Conservation (phyloP, 305 asterid genomes). For the Fraxinus nigra region DNA sequence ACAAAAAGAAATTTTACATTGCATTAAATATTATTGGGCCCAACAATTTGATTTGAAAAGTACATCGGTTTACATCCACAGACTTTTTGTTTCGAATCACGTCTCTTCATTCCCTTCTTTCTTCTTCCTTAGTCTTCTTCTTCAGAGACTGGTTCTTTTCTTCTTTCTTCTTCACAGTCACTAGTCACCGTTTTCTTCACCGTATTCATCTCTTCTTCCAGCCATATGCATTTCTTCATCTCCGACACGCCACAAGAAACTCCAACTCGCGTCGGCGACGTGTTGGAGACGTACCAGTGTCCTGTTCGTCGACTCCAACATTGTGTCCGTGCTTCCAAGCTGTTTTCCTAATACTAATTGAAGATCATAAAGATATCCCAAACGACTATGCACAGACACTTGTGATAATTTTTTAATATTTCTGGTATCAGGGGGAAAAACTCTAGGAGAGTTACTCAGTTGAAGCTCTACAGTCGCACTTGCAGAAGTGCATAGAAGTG, state of each 20-base stretch:
- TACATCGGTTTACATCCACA: background rate
- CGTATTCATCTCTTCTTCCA: background rate
- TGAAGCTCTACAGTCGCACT: background rate
- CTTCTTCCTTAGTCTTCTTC: background rate
- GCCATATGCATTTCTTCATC: background rate
- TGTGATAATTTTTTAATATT: background rate
- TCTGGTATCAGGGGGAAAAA: background rate
- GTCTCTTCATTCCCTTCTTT: background rate
- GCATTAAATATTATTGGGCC: background rate
- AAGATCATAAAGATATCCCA: background rate
- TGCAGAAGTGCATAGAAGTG: background rate
- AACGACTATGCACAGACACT: background rate
- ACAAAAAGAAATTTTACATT: background rate
- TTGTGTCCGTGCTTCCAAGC: background rate
- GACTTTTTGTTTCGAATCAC: background rate
- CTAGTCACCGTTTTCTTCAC: background rate
- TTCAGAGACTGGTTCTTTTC: background rate
- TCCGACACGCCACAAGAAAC: background rate
- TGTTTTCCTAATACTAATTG: background rate
- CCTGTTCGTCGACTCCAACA: background rate
- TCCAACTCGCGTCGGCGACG: background rate
- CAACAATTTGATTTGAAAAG: background rate
- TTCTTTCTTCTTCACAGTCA: background rate
- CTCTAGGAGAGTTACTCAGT: background rate
- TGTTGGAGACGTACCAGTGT: background rate